A percentile compares a stretch with the other conserved stretches of the same genome.
Conservation (phyloP, 2,329 filamentous ascomycete species). For the Aspergillus transmontanensis region DNA sequence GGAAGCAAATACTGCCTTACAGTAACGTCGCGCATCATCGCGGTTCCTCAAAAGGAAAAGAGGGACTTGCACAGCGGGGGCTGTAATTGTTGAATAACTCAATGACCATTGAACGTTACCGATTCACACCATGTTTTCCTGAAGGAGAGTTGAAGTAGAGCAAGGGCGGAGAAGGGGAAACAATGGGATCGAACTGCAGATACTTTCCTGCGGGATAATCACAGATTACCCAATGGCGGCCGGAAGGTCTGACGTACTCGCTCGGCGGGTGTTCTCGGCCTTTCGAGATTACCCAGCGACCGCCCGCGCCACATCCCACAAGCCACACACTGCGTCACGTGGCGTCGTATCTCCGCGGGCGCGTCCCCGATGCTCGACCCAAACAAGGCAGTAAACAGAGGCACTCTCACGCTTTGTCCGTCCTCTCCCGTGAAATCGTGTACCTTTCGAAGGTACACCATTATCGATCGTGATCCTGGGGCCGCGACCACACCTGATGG, state of each 20-base stretch:
- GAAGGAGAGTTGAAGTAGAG: slow-evolving; percentile 5
- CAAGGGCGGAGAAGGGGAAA: not conserved
- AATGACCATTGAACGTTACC: slow-evolving; percentile 17
- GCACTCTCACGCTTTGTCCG: not conserved
- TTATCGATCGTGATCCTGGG: not conserved
- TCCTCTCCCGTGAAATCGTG: not conserved
- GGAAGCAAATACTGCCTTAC: slow-evolving; percentile 25
- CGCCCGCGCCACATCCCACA: not conserved
- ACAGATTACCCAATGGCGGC: slow-evolving; percentile 5
- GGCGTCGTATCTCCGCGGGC: slow-evolving; percentile 18
- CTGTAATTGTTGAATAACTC: slow-evolving; percentile 18
- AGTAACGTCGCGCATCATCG: slow-evolving; percentile 34
- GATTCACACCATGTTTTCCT: slow-evolving; percentile 28
- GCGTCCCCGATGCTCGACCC: slow-evolving; percentile 21
- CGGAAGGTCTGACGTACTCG: slow-evolving; percentile 25
- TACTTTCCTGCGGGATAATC: slow-evolving; percentile 8
- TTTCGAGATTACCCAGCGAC: not conserved
- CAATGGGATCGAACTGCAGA: slow-evolving; percentile 11
- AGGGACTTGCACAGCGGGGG: slow-evolving; percentile 30
- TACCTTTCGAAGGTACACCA: not conserved
- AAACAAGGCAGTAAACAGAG: slow-evolving; percentile 30
- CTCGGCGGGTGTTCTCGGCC: slow-evolving; percentile 21
- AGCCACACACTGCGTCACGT: slow-evolving; percentile 17
- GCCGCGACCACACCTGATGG: slow-evolving; percentile 10
- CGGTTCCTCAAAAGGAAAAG: slow-evolving; percentile 19